Percentiles rank a stretch among this genome's conserved stretches.
phyloP scores from a whole-genome alignment of 1,139 yeast genomes.

The Hemisphaericaspora lyxosophila region DNA sequence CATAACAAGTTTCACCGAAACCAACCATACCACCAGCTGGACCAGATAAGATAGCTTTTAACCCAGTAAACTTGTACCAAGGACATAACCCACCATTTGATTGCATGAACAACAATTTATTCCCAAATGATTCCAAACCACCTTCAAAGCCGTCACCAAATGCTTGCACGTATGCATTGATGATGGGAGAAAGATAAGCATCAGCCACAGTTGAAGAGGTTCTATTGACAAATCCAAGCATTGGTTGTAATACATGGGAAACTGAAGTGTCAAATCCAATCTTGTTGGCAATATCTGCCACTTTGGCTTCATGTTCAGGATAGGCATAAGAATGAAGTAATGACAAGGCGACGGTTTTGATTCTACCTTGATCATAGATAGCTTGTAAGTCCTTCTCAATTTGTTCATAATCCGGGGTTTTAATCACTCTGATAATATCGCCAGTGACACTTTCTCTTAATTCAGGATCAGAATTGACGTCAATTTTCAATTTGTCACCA shows the following conservation, averaged over 20 bases:
- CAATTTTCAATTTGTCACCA: slow-evolving; percentile 27
- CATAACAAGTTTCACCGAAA: slow-evolving; percentile 45
- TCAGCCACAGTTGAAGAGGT: slow-evolving; percentile 48
- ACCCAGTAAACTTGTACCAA: slow-evolving; percentile 49
- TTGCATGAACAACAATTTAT: slow-evolving; percentile 46
- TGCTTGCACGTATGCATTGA: slow-evolving; percentile 32
- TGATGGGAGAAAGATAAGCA: slow-evolving; percentile 43
- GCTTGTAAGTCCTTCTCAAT: slow-evolving; percentile 24
- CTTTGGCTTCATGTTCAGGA: slow-evolving; percentile 37
- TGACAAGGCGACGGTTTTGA: slow-evolving; percentile 38
- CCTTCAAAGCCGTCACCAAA: slow-evolving; percentile 47
- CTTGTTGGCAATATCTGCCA: slow-evolving; percentile 36
- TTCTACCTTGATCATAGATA: slow-evolving; percentile 26
- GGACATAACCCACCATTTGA: slow-evolving; percentile 51
- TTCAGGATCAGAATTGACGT: slow-evolving; percentile 22
- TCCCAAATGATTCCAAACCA: slow-evolving; percentile 43
- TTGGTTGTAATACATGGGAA: slow-evolving; percentile 43
- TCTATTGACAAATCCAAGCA: slow-evolving; percentile 46
- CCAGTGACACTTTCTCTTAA: slow-evolving; percentile 36
- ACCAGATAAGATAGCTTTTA: slow-evolving; percentile 48
- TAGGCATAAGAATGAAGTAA: slow-evolving; percentile 42
- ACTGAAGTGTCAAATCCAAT: slow-evolving; percentile 43
- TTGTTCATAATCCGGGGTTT: slow-evolving; percentile 29
- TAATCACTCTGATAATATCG: slow-evolving; percentile 32
- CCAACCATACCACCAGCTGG: slow-evolving; percentile 58